Base-by-base conservation (phyloP, 1,284 basidiomycete species). In the Sutorius eximius region DNA sequence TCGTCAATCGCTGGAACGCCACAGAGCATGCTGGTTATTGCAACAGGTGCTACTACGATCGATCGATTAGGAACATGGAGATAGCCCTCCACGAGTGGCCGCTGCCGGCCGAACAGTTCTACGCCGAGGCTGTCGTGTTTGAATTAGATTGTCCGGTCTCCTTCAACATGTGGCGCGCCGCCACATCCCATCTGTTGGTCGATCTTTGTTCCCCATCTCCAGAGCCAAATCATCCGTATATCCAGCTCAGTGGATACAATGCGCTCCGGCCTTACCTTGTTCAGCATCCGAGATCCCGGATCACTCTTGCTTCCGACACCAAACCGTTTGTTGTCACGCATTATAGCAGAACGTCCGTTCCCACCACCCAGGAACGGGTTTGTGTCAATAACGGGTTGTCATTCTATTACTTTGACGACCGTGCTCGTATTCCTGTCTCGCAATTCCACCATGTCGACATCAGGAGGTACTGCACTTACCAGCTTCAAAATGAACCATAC, bases 1-100 rank as follows among this genome's bases (percentile, higher is more conserved):
- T 27, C 24, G 24, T 27, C 24, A 27, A 27, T 27, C 24, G 24
- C 24, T 27, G 6, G 1, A 5, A 5, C 24, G 24, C 24, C 24
- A 27, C 24, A 27, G 24, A 27, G 5, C 24, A 27, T 27, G 24
- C 24, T 27, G 24, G 5, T 18, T 12, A 29, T 9, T 75, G 76
- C 53, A 9, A 0, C 0, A 77, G 69, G 48, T 82, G 81, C 52
- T 2, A 3, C 1, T 56, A 72, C 4, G 51, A 70, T 33, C 34
- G 41, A 2, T 15, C 64, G 40, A 61, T 66, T 0, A 29, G 20
- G 0, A 37, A 10, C 0, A 59, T 81, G 61, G 11, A 38, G 0
- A 80, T 82, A 37, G 2, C 41, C 0, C 58, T 78, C 3, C 66
- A 78, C 42, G 81, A 83, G 49, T 82, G 79, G 81, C 81, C 80